Conservation (phyloP, 441 rosid genomes). For the Arabidopsis lyrata region DNA sequence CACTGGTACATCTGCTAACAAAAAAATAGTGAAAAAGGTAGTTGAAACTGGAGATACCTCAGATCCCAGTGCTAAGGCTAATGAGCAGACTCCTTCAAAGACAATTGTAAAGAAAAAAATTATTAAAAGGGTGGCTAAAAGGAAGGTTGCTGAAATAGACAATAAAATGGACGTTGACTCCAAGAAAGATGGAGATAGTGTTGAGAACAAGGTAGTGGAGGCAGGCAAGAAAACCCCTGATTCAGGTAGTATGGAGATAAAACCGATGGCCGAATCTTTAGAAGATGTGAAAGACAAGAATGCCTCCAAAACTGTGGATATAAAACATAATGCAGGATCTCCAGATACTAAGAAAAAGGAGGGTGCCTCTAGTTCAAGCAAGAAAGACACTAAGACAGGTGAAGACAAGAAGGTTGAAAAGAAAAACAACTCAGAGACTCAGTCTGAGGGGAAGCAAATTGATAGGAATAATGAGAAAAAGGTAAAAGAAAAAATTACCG, state of each 20-base stretch:
- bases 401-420: conserved; percentile 55
- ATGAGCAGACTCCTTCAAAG: conserved; percentile 56
- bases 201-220: conserved; percentile 48
- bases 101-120: conserved; percentile 78
- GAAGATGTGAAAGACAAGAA: conserved; percentile 50
- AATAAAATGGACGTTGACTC: conserved; percentile 47
- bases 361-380: conserved; percentile 47
- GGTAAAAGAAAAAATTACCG: conserved; percentile 54
- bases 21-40: conserved; percentile 63
- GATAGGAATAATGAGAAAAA: conserved; percentile 53
- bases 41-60: conserved; percentile 57
- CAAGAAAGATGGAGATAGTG: conserved; percentile 54
- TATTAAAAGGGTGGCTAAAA: conserved; percentile 82
- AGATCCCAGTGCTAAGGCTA: conserved; percentile 47
- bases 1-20: conserved; percentile 60
- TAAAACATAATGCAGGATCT: conserved; percentile 44
- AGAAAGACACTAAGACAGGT: conserved; percentile 48
- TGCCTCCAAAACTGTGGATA: conserved; percentile 38
- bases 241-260: conserved; percentile 47
- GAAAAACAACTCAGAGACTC: conserved; percentile 47
- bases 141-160: conserved; percentile 61
- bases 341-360: conserved; percentile 54
- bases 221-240: conserved; percentile 48
- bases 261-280: conserved; percentile 45
- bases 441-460: conserved; percentile 54